Conservation (phyloP, 1,284 basidiomycete species). For the Ceratobasidium sp. region DNA sequence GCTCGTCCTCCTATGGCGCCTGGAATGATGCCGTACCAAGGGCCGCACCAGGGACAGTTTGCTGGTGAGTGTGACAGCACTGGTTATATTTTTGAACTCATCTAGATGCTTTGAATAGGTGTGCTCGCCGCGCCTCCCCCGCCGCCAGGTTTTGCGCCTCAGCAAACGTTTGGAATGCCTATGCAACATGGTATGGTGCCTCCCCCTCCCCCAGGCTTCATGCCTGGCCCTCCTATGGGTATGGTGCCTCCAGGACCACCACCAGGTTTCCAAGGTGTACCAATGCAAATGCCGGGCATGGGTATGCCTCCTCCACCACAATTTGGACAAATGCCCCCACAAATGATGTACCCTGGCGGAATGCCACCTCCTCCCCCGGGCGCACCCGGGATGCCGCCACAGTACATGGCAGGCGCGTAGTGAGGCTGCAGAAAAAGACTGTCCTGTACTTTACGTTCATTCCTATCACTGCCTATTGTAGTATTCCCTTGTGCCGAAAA, state of each 20-base stretch:
- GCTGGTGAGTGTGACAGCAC: constrained; percentile 57
- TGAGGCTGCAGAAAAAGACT: neutral
- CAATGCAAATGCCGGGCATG: constrained; percentile 29
- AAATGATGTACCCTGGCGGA: constrained; percentile 37
- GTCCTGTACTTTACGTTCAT: constrained; percentile 6
- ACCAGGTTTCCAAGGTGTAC: constrained; percentile 43
- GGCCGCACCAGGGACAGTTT: constrained; percentile 84
- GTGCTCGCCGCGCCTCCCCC: constrained; percentile 78
- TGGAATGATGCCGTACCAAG: constrained; percentile 61
- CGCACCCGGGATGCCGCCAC: constrained; percentile 17
- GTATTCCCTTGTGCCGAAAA: neutral
- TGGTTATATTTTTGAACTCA: constrained; percentile 50
- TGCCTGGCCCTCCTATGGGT: constrained; percentile 57
- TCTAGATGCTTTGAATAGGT: constrained; percentile 59
- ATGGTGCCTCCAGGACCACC: constrained; percentile 51
- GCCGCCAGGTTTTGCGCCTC: constrained; percentile 75
- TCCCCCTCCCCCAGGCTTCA: constrained; percentile 60
- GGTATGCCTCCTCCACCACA: constrained; percentile 28
- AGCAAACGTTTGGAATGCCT: constrained; percentile 61
- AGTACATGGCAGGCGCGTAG: constrained; percentile 39
- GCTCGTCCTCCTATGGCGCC: constrained; percentile 52
- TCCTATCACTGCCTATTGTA: neutral
- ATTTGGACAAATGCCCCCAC: constrained; percentile 38
- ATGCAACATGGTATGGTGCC: constrained; percentile 60
- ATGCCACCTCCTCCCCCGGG: constrained; percentile 27